Conservation (phyloP, 1,284 basidiomycete species). For the Termitomyces sp. region DNA sequence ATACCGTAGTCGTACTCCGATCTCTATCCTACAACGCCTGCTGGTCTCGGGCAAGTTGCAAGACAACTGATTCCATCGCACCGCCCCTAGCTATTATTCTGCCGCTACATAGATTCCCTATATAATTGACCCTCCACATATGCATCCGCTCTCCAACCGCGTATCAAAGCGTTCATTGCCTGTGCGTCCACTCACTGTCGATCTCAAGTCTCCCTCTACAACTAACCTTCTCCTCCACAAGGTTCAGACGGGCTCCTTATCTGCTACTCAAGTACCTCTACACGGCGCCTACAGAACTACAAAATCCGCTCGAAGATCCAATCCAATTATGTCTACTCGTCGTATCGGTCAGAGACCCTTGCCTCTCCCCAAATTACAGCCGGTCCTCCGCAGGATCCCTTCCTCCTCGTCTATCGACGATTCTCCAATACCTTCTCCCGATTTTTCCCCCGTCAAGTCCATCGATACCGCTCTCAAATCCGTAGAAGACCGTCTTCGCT, state of each 20-base stretch:
- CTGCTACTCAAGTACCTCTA: constrained; percentile 1
- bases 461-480: constrained; percentile 26
- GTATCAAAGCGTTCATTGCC: not conserved
- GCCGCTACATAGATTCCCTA: not conserved
- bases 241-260: not conserved
- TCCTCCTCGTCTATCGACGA: not conserved
- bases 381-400: not conserved
- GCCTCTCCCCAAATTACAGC: not conserved
- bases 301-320: not conserved
- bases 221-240: not conserved
- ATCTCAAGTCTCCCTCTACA: not conserved
- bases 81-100: not conserved
- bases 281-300: constrained; percentile 7
- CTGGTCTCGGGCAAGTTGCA: not conserved
- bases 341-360: not conserved
- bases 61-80: not conserved
- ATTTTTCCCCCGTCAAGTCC: constrained; percentile 5
- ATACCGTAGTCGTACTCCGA: not conserved
- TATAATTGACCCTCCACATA: not conserved
- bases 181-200: not conserved
- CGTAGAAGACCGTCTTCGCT: constrained; percentile 24
- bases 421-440: not conserved
- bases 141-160: not conserved
- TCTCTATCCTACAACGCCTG: not conserved
- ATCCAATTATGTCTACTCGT: not conserved